phyloP scores from a whole-genome alignment of 805 yeast species.

The Komagataella pastoris region DNA sequence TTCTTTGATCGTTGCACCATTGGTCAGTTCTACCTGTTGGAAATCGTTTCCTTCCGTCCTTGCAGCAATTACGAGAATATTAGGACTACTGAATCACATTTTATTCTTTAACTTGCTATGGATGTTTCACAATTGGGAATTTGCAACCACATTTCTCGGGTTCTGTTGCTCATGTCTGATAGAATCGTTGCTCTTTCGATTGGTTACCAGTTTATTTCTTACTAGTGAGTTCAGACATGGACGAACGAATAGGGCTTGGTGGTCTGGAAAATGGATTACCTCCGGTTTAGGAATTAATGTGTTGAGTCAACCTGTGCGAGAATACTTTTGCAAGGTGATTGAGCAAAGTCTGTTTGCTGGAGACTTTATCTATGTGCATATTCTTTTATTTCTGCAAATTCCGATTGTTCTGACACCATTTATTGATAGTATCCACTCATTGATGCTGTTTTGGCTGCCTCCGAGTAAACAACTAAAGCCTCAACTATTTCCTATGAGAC shows the following conservation, averaged over 20 bases:
- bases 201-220: constrained; percentile 17
- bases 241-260: constrained; percentile 32
- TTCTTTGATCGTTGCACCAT: constrained; percentile 22
- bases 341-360: constrained; percentile 32
- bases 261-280: constrained; percentile 37
- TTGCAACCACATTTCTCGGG: constrained; percentile 23
- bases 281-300: constrained; percentile 23
- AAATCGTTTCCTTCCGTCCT: constrained; percentile 20
- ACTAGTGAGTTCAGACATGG: constrained; percentile 29
- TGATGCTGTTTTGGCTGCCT: constrained; percentile 35
- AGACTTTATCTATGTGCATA: constrained; percentile 32
- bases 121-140: constrained; percentile 27
- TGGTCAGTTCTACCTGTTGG: constrained; percentile 20
- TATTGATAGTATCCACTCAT: constrained; percentile 32
- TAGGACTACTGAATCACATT: constrained; percentile 21
- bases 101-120: constrained; percentile 22
- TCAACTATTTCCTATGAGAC: neutral
- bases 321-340: constrained; percentile 27
- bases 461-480: constrained; percentile 15
- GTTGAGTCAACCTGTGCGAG: constrained; percentile 32
- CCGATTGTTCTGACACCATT: constrained; percentile 31
- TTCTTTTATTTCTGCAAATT: constrained; percentile 22
- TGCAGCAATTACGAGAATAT: constrained; percentile 26
- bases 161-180: constrained; percentile 22
- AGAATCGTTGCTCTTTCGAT: constrained; percentile 22